Evolutionary conservation across 345 rosid genomes (phyloP), one percentile per base, ranked within the genome.

Genomic region (Viola odorata): DNA sequence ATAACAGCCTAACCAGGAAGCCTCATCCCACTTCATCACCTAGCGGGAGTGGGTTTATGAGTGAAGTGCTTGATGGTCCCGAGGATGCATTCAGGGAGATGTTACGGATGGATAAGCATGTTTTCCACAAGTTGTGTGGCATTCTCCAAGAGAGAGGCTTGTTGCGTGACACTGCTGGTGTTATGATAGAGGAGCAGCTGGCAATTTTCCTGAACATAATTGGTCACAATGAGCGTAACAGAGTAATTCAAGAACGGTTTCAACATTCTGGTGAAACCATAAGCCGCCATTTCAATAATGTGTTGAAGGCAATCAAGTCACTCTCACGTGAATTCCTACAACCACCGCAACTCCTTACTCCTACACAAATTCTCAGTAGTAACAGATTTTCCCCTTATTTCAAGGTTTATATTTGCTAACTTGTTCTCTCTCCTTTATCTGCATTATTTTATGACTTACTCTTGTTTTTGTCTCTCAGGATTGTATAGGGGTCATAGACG

Each of bases 191-290:
- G 77, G 95, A 89, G 68, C 89, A 83, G 60, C 70, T 86, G 48
- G 89, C 89, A 17, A 89, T 89, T 58, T 86, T 89, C 78, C 74
- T 89, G 68, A 83, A 81, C 73, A 81, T 89, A 13, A 69, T 83
- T 40, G 91, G 95, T 61, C 89, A 83, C 75, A 86, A 84, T 55
- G 84, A 86, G 78, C 85, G 95, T n/a, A 80, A 85, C 76, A 82
- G 96, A 68, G 95, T 87, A 23, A 69, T 85, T 66, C 86, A 82
- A 60, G 95, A 85, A 72, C 74, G 84, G 60, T 89, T 89, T 72
- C 88, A 83, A 69, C 89, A 78, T 73, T 86, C 95, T 3, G 83
- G 95, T 54, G 96, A 89, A 78, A 87, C 91, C 67, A 81, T 89
- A 48, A 87, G 95, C 77, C 84, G 90, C 45, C 83, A 89, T 73